Evolutionary conservation across 257 asterid species (phyloP).

Genomic region (Petunia axillaris): DNA sequence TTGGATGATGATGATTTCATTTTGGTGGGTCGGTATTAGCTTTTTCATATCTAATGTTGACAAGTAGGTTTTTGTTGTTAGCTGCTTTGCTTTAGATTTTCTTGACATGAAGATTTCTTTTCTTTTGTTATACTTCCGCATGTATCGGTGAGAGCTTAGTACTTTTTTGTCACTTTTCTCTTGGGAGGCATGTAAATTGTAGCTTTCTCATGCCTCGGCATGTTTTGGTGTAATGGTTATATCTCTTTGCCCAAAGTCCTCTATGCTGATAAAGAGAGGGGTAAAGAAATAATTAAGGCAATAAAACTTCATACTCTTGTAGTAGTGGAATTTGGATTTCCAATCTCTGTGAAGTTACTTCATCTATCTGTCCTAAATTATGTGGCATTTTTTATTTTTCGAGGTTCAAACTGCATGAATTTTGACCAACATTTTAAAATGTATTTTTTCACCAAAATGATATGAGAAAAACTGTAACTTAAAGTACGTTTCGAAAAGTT

Average conservation of each 20-base stretch:
- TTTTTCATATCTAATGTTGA: neutral
- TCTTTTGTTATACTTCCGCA: neutral
- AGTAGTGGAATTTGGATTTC: too few species aligned
- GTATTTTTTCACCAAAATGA: too few species aligned
- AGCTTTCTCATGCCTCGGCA: constrained; percentile 3
- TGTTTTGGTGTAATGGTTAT: constrained; percentile 16
- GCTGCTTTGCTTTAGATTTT: neutral
- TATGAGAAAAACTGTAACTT: too few species aligned
- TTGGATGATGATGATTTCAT: constrained; percentile 74
- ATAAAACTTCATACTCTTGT: too few species aligned
- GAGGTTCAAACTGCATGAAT: too few species aligned
- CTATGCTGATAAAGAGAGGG: too few species aligned
- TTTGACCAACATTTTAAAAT: too few species aligned
- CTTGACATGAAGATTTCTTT: constrained; percentile 5
- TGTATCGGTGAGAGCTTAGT: neutral
- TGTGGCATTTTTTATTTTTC: too few species aligned
- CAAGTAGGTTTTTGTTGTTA: constrained; percentile 15
- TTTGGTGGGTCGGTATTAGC: constrained; percentile 75
- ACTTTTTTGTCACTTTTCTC: neutral
- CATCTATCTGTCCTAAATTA: too few species aligned
- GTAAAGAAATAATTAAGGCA: too few species aligned
- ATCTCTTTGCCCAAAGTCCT: neutral
- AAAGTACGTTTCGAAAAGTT: too few species aligned
- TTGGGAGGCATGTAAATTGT: constrained; percentile 12
- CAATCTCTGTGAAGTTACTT: too few species aligned